Evolutionary conservation across 768 basidiomycete genomes (phyloP).

Genomic region (Lactifluus subvellereus): DNA sequence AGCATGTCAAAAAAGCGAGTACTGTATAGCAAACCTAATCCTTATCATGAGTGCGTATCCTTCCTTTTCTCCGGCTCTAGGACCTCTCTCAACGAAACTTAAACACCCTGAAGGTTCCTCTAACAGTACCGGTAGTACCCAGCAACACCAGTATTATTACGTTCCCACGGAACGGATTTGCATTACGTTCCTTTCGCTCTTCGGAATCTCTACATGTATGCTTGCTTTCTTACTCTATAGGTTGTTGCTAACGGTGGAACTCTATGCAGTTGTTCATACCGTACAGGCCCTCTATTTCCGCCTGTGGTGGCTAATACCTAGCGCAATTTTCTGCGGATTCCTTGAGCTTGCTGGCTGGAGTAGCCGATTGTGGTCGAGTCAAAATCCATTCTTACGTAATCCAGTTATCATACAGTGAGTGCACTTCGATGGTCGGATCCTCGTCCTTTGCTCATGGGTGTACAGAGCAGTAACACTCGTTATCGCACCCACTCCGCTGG

Average conservation of each 20-base stretch:
- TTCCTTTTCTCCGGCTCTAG: background rate
- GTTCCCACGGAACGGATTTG: slow-evolving; percentile 35
- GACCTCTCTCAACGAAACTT: background rate
- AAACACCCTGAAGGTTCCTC: background rate
- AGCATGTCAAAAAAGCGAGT: background rate
- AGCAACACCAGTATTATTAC: slow-evolving; percentile 30
- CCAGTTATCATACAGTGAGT: slow-evolving; percentile 22
- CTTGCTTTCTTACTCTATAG: background rate
- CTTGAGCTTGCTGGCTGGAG: slow-evolving; percentile 21
- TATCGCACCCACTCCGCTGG: slow-evolving; percentile 21
- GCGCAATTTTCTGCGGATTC: slow-evolving; percentile 13
- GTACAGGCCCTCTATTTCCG: slow-evolving; percentile 30
- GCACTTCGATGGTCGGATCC: background rate
- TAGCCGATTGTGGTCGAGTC: slow-evolving; percentile 18
- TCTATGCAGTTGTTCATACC: slow-evolving; percentile 5
- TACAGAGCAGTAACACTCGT: slow-evolving; percentile 11
- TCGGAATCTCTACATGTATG: slow-evolving; percentile 30
- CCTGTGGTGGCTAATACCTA: slow-evolving; percentile 24
- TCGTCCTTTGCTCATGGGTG: background rate
- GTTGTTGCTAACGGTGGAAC: background rate
- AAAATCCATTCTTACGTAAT: background rate
- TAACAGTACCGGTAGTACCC: slow-evolving; percentile 1
- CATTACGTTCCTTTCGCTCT: slow-evolving; percentile 35
- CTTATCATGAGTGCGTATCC: slow-evolving; percentile 9
- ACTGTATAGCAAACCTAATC: background rate